These are phyloP conservation scores for Cystobasidiaceae sp. DNA, from an alignment of 1,284 basidiomycete species.

Conservation along the genomic window DNA sequence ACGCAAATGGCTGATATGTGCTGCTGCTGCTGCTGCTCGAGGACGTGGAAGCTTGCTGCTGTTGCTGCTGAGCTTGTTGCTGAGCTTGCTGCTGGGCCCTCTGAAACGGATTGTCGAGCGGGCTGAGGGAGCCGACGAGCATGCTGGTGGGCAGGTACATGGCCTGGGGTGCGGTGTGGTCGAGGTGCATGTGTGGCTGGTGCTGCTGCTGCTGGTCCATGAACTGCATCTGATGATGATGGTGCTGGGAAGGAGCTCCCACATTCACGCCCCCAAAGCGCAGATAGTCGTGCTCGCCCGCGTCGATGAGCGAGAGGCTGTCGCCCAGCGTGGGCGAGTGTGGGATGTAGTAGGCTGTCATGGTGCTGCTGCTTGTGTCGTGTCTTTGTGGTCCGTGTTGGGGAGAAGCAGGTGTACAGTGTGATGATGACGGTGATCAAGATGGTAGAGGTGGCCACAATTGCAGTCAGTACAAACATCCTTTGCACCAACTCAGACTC, in stretches of 20 bases:
- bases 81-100: neutral
- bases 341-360: constrained; percentile 23
- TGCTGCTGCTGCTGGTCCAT: constrained; percentile 1
- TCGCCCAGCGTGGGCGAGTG: constrained; percentile 19
- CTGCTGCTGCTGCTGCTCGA: neutral
- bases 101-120: constrained; percentile 24
- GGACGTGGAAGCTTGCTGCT: neutral
- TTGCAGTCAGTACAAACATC: too few species aligned
- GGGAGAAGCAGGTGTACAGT: neutral
- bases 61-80: constrained; percentile 1
- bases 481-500: too few species aligned
- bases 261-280: neutral
- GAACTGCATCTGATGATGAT: too few species aligned
- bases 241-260: neutral
- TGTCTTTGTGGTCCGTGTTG: neutral
- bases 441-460: neutral
- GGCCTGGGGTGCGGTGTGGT: neutral
- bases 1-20: neutral
- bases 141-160: constrained; percentile 1
- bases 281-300: neutral
- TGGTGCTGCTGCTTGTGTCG: neutral
- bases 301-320: constrained; percentile 5
- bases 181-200: neutral
- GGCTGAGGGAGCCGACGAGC: constrained; percentile 7
- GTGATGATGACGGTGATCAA: neutral